Base-by-base conservation (phyloP, 805 yeast genomes). In the Yamadazyma sp. region DNA sequence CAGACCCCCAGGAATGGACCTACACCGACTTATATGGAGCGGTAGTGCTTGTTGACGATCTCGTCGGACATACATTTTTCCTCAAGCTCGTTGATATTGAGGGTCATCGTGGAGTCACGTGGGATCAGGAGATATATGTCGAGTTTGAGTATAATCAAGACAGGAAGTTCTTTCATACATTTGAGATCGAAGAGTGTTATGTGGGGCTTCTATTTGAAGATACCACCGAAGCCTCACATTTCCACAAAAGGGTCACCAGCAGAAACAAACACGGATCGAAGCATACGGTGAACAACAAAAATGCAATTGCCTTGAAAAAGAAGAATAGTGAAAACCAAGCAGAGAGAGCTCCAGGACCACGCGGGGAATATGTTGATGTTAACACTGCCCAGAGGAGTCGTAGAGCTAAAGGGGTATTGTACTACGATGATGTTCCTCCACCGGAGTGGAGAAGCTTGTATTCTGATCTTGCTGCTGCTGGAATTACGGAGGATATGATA, bases 71-170 rank as follows among this genome's bases (percentile, higher is more conserved):
- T 59, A 88, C 96, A 0, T 89, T 86, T 54, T 93, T 89, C 59
- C 70, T 93, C 31, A 93, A 93, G 58, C 57, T 93, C 37, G 95
- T 93, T 5, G 99, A 93, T 54, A 79, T 91, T 21, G 54, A 70
- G 25, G 95, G 95, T 5, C 75, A 79, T 44, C 69, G 84, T 28
- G 98, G 98, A 23, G 95, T 93, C 0, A 48, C 93, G 0, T 93
- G 99, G 99, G 99, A 93, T 60, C 99, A 93, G 60, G 99, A 93
- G 60, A 62, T 93, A 33, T 91, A 86, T 53, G 81, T 87, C 9
- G 83, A 86, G 52, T 89, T 93, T 59, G 82, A 82, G 50, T 93
- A 93, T 62, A 78, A 85, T 54, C 98, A 93, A 60, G 99, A 93
- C 60, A 76, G 99, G 21, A 80, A 95, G 26, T 93, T 87, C 62